A percentile compares a stretch with the other conserved stretches of the same genome.
Conservation (phyloP, 805 yeast species). For the Scheffersomyces ergatensis region DNA sequence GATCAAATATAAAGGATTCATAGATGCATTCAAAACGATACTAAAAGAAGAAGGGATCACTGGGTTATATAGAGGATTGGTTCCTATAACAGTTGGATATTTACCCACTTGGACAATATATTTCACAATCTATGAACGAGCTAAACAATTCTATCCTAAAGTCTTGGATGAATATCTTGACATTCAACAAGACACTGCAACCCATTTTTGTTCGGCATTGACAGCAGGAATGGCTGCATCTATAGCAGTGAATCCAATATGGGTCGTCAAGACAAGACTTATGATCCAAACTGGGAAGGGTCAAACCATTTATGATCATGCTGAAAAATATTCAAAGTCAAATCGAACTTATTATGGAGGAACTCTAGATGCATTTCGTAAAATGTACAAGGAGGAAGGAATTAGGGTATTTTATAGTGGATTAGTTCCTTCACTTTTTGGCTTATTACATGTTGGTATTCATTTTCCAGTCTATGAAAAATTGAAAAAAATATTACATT, state of each 20-base stretch:
- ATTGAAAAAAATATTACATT: constrained; percentile 54
- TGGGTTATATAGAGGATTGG: constrained; percentile 87
- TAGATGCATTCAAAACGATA: constrained; percentile 65
- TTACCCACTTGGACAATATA: constrained; percentile 98
- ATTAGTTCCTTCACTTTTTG: constrained; percentile 83
- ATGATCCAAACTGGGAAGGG: constrained; percentile 75
- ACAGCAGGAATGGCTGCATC: constrained; percentile 89
- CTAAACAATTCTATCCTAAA: constrained; percentile 55
- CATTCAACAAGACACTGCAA: constrained; percentile 21
- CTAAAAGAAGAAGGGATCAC: constrained; percentile 72
- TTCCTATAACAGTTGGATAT: constrained; percentile 91
- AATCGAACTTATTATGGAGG: constrained; percentile 56
- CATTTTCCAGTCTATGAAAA: constrained; percentile 93
- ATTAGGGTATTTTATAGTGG: constrained; percentile 82
- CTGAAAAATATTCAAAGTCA: constrained; percentile 7
- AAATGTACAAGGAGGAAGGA: constrained; percentile 82
- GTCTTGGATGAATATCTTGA: constrained; percentile 27
- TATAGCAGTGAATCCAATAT: constrained; percentile 84
- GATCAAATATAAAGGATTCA: constrained; percentile 55
- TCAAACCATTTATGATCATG: constrained; percentile 26
- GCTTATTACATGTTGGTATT: constrained; percentile 89
- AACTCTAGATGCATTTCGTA: constrained; percentile 77
- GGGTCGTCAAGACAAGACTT: constrained; percentile 95
- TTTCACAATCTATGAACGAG: constrained; percentile 82
- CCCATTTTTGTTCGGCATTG: constrained; percentile 63